Evolutionary conservation across 306 rosid species (phyloP).

Genomic region (Pueraria montana): DNA sequence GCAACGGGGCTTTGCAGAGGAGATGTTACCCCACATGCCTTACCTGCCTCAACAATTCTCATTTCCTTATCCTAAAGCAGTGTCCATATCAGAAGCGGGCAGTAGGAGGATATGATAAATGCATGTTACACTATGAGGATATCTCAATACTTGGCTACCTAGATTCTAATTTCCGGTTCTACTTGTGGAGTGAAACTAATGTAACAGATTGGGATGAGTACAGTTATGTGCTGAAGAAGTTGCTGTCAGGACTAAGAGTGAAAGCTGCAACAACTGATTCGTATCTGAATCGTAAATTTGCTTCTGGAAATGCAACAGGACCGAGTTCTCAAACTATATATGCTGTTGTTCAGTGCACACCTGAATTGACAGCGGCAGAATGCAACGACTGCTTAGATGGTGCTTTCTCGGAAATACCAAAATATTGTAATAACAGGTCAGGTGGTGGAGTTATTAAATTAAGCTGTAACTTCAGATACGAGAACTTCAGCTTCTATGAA

Average conservation of each 20-base stretch:
- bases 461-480: constrained; percentile 49
- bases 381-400: constrained; percentile 44
- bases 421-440: neutral
- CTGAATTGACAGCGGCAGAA: constrained; percentile 37
- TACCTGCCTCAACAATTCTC: too few relatives aligned
- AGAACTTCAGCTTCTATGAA: constrained; percentile 12
- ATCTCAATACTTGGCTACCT: too few relatives aligned
- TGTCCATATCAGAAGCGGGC: too few relatives aligned
- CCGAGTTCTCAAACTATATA: constrained; percentile 12
- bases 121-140: too few relatives aligned
- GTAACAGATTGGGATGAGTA: constrained; percentile 39
- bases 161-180: too few relatives aligned
- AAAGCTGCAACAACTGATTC: constrained; percentile 36
- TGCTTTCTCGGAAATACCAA: neutral
- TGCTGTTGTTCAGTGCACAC: constrained; percentile 55
- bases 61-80: too few relatives aligned
- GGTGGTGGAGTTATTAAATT: constrained; percentile 27
- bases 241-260: constrained; percentile 18
- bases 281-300: constrained; percentile 34
- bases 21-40: too few relatives aligned
- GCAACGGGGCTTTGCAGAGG: too few relatives aligned
- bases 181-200: neutral
- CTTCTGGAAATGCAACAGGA: neutral
- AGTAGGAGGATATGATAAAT: too few relatives aligned
- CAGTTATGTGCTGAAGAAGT: neutral